phyloP scores from a whole-genome alignment of 257 asterid genomes.

The Rubia yunnanensis region DNA sequence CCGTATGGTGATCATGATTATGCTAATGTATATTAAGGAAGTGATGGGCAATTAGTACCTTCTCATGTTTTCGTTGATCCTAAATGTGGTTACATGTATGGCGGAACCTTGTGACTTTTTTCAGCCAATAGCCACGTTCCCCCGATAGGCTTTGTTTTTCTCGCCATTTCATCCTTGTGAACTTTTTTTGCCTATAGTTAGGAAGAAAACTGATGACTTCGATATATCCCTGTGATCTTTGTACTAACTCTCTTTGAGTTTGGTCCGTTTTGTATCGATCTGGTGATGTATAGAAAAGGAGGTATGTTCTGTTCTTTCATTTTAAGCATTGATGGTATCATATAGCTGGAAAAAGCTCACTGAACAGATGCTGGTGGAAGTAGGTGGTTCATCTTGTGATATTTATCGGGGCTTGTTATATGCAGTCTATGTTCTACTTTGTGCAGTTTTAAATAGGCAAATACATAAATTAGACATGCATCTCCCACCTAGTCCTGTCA shows the following conservation, averaged over 20 bases:
- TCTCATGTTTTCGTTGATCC: conserved; percentile 13
- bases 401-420: no score
- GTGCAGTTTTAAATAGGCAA: no score
- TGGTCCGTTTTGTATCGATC: not conserved
- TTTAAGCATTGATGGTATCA: not conserved
- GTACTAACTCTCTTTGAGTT: not conserved
- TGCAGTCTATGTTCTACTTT: no score
- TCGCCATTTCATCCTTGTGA: not conserved
- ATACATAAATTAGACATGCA: no score
- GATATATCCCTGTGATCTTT: not conserved
- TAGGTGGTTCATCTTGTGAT: no score
- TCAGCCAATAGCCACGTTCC: not conserved
- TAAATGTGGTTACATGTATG: conserved; percentile 14
- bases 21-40: conserved; percentile 19
- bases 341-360: not conserved
- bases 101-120: not conserved
- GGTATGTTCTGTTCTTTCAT: not conserved
- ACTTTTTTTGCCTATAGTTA: not conserved
- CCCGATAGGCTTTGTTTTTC: not conserved
- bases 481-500: no score
- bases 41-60: conserved; percentile 16
- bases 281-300: not conserved
- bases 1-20: conserved; percentile 8
- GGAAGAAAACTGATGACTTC: not conserved
- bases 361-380: not conserved